Base-by-base conservation (phyloP, 2,329 filamentous ascomycete genomes). In the Aspergillus pseudoviridinutans region DNA sequence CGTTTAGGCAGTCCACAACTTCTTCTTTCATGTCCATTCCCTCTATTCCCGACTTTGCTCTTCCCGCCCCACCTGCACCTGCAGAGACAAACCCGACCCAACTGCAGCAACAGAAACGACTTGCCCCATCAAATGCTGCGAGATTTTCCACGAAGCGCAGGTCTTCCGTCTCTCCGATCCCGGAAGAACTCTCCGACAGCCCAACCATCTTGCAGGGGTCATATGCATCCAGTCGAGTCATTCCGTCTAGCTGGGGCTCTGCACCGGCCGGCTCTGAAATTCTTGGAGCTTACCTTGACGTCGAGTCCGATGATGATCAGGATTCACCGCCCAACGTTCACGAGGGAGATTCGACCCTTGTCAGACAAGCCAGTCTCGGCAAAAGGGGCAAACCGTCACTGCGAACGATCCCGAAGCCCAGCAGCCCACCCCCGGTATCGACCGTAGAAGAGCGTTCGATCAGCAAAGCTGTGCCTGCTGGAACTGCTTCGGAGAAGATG, bases 131-230 rank as follows among this genome's bases (percentile, higher is more conserved):
- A 7, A 50, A 54, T 41, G 64, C 71, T 12, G 62, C 59, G 17
- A 61, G 54, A 68, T 69, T 56, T 65, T 68, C 59, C 87, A 88
- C 65, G 88, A 76, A 73, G 29, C 73, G 87, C 2, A 83, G 81
- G 61, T 89, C 87, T 0, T 87, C 82, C 58, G 87, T 92, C 27
- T 89, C 89, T 0, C 88, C 89, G 0, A 92, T 92, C 54, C 87
- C 86, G 0, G 89, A 92, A 71, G 89, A 92, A 68, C 84, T 81
- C 61, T 80, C 83, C 0, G 78, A 76, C 51, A 65, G 72, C 25
- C 67, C 81, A 25, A 85, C 85, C 28, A 66, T 69, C 6, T 57
- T 65, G 0, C 82, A 85, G 67, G 79, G 80, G 28, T 91, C 89
- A 0, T 87, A 84, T 66, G 88, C 76, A 24, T 91, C 89, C 2